A percentile compares a stretch with the other conserved stretches of the same genome.
These are phyloP conservation scores for Lizonia empirigonia DNA, from an alignment of 2,329 filamentous ascomycete genomes.

Conservation along the genomic window DNA sequence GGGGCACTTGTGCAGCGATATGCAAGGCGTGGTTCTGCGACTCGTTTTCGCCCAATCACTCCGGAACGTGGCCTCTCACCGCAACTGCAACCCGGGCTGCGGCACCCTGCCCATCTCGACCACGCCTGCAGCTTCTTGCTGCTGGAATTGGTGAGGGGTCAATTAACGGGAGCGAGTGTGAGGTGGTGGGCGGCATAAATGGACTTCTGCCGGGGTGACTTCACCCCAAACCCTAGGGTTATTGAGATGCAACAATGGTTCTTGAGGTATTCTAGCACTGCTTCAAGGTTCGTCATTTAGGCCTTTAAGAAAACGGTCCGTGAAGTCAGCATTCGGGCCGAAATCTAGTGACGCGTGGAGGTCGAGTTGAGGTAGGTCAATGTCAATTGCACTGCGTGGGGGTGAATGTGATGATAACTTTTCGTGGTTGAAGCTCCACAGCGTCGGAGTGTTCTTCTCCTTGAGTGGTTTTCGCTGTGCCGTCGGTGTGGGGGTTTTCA, in stretches of 20 bases:
- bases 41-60: conserved; percentile 43
- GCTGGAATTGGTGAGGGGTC: conserved; percentile 9
- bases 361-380: conserved; percentile 29
- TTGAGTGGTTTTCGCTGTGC: conserved; percentile 35
- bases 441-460: conserved; percentile 29
- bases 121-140: conserved; percentile 17
- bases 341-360: conserved; percentile 32
- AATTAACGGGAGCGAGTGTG: not conserved
- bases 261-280: not conserved
- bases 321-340: conserved; percentile 30
- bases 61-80: conserved; percentile 46
- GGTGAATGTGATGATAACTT: conserved; percentile 25
- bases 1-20: conserved; percentile 18
- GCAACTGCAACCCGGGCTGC: conserved; percentile 24
- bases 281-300: conserved; percentile 24
- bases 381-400: conserved; percentile 10
- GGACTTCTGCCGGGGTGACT: not conserved
- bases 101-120: conserved; percentile 18
- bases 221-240: not conserved
- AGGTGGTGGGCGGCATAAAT: not conserved
- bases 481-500: conserved; percentile 30
- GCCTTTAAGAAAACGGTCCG: conserved; percentile 35
- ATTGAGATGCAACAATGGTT: not conserved
- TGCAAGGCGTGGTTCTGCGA: conserved; percentile 13
- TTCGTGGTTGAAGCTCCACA: conserved; percentile 24